These are phyloP conservation scores for Yarrowia bubula DNA, from an alignment of 805 yeast species.

Conservation along the genomic window DNA sequence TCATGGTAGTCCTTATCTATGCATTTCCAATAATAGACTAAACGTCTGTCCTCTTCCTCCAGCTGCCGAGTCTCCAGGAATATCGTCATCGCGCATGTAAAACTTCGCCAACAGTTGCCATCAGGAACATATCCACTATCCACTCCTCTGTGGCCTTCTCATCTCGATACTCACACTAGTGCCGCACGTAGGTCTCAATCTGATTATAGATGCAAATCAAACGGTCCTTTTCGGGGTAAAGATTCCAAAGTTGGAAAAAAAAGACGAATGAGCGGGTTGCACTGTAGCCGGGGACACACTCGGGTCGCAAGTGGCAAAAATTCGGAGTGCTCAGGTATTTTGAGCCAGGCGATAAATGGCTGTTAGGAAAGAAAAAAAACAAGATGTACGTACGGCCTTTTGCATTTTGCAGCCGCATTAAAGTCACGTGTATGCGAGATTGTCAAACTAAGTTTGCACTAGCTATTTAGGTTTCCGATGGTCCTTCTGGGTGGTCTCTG, in stretches of 20 bases:
- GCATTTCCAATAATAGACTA: neutral
- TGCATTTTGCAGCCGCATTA: constrained; percentile 16
- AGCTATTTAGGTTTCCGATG: neutral
- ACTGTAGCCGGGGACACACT: neutral
- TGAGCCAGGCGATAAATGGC: neutral
- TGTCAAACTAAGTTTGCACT: neutral
- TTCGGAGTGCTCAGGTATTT: neutral
- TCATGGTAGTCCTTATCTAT: neutral
- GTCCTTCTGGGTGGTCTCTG: neutral
- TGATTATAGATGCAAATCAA: neutral
- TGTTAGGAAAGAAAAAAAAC: neutral
- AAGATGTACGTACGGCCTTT: neutral
- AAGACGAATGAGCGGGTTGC: neutral
- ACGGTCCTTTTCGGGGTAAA: neutral
- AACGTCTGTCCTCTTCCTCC: too few species aligned
- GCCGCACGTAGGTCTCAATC: neutral
- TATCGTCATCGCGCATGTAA: too few species aligned
- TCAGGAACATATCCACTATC: too few species aligned
- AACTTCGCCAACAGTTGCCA: too few species aligned
- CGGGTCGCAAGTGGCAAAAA: neutral
- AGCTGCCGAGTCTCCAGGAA: too few species aligned
- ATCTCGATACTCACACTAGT: neutral
- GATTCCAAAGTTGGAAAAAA: neutral
- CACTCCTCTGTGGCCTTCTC: neutral
- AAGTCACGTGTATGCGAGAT: constrained; percentile 19